Evolutionary conservation across 257 asterid species (phyloP), one percentile per base, ranked within the genome.

Genomic region (Vinca minor): DNA sequence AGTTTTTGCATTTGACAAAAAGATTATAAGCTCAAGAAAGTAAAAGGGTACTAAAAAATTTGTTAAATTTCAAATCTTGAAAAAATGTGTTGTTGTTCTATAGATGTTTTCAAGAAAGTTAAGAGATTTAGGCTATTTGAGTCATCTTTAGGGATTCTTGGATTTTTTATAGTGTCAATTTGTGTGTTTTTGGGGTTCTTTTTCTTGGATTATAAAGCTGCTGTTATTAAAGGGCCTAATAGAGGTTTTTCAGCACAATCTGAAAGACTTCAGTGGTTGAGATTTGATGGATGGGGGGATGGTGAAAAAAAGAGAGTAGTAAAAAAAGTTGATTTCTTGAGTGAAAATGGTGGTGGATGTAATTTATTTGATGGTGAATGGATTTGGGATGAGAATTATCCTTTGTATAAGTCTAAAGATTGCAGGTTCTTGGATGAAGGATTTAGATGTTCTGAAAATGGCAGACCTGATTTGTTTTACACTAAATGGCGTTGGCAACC

Each of bases 401-500:
- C 98, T 21, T 42, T 89, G 72, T 92, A 92, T 74, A 74, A 87
- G 35, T 87, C 96, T 13, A 81, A 48, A 66, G 86, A 79, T 73
- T 92, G 98, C 78, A 79, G 81, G 68, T 84, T 89, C 54, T 72
- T 92, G 81, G 98, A 92, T 74, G 86, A 77, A 50, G 98, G 96
- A 3, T 91, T 88, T 65, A 84, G 94, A 73, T 91, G 98, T 34
- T 68, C 83, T 15, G 98, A 91, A 49, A 88, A 91, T 86, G 96
- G 98, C 1, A 64, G 96, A 85, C 98, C 95, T 31, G 98, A 92
- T 89, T 65, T 68, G 59, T 89, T 89, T 81, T 92, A 89, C 63
- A 89, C 96, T 7, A 89, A 92, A 66, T 92, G 98, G 98, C 83
- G 96, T 69, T 89, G 98, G 98, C 96, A 89, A 76, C 98, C 98